A percentile compares a stretch with the other conserved stretches of the same genome.
phyloP scores from a whole-genome alignment of 352 stramenopile genomes.

The Pythium dissimile region DNA sequence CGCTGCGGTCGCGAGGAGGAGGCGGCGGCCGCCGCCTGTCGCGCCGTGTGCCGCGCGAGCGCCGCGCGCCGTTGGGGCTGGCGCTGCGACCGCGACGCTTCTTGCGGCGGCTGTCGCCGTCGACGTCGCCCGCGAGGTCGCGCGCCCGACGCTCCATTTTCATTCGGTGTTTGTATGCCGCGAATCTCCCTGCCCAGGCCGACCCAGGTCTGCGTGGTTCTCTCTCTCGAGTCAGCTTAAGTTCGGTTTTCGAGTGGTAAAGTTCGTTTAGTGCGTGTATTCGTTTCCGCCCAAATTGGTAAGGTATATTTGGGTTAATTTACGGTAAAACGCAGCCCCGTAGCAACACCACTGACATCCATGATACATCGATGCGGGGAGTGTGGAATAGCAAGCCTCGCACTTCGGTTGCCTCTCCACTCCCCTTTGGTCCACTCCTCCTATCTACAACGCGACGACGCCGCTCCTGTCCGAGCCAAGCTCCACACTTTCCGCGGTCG shows the following conservation, averaged over 20 bases:
- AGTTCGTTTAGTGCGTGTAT: background rate
- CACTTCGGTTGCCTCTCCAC: background rate
- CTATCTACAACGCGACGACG: slow-evolving; percentile 13
- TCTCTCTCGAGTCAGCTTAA: slow-evolving; percentile 19
- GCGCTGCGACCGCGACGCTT: slow-evolving; percentile 26
- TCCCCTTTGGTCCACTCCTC: background rate
- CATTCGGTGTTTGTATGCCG: background rate
- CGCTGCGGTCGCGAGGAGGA: background rate
- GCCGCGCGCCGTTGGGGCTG: slow-evolving; percentile 16
- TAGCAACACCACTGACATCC: background rate
- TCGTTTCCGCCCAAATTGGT: too few relatives aligned
- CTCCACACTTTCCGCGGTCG: background rate
- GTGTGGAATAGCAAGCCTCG: too few relatives aligned
- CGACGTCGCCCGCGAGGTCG: slow-evolving; percentile 12
- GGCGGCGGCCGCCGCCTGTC: slow-evolving; percentile 7
- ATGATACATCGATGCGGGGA: background rate
- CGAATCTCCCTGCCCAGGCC: slow-evolving; percentile 12
- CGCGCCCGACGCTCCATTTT: slow-evolving; percentile 14
- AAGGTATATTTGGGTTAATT: too few relatives aligned
- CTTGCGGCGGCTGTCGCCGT: slow-evolving; percentile 19
- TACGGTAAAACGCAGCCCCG: too few relatives aligned
- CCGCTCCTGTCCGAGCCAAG: slow-evolving; percentile 5
- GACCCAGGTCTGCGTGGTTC: background rate
- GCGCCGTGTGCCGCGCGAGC: background rate
- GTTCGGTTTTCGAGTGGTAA: background rate